Conservation (phyloP, 2,329 filamentous ascomycete species). For the Coniochaeta prunicola region DNA sequence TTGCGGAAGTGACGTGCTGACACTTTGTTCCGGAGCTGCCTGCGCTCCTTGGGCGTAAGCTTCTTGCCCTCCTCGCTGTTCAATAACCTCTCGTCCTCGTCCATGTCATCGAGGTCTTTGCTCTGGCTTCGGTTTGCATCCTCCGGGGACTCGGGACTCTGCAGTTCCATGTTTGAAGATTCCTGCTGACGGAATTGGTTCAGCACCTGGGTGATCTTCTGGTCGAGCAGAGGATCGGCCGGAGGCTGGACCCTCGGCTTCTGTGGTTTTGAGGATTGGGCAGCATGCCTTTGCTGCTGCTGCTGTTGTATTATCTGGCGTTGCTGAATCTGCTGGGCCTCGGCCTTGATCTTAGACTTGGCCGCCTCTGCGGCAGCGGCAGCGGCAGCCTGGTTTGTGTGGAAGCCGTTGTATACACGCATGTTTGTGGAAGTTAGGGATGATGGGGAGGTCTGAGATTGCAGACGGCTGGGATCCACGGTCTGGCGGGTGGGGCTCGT, state of each 20-base stretch:
- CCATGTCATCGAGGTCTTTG: slow-evolving; percentile 95
- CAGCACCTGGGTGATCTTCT: slow-evolving; percentile 87
- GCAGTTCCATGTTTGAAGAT: slow-evolving; percentile 13
- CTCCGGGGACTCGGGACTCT: slow-evolving; percentile 45
- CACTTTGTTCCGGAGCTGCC: slow-evolving; percentile 97
- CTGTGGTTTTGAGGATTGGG: not conserved
- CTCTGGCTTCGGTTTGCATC: slow-evolving; percentile 58
- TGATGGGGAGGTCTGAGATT: not conserved
- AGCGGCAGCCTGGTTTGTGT: slow-evolving; percentile 72
- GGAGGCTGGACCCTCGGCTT: slow-evolving; percentile 27
- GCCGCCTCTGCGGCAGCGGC: slow-evolving; percentile 41
- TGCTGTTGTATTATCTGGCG: slow-evolving; percentile 55
- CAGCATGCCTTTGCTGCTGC: slow-evolving; percentile 33
- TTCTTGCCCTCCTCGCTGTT: slow-evolving; percentile 99
- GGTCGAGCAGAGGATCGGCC: slow-evolving; percentile 69
- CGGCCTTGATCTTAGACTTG: slow-evolving; percentile 30
- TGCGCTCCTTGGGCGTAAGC: slow-evolving; percentile 93
- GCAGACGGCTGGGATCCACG: not conserved
- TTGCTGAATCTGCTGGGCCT: slow-evolving; percentile 61
- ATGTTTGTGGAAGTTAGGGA: not conserved
- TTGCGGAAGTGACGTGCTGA: slow-evolving; percentile 96
- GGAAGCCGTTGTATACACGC: slow-evolving; percentile 22
- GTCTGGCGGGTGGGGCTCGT: not conserved
- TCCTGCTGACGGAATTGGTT: slow-evolving; percentile 77
- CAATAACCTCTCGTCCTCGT: slow-evolving; percentile 87